Base-by-base conservation (phyloP, 2,329 filamentous ascomycete genomes). In the Cladosporium phlei region DNA sequence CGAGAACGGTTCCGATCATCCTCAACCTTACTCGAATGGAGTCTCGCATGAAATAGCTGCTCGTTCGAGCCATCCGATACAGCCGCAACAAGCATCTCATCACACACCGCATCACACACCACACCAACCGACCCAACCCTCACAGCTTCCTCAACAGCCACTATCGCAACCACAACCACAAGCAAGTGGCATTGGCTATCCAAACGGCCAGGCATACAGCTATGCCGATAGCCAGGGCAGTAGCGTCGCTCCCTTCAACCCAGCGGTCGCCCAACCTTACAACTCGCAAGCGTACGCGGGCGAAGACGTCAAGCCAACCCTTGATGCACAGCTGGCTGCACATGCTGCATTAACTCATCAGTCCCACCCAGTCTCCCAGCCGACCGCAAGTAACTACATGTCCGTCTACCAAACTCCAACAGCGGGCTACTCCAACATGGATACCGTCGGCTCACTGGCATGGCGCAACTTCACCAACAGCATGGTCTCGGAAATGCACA, bases 401-500 rank as follows among this genome's bases (percentile, higher is more conserved):
- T 42, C 50, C 10, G 52, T 51, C 10, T 57, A 54, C 37, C 51
- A 52, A 17, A 43, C 55, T 17, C 40, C 55, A 30, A 35, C 40
- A 9, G 22, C 40, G 17, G 49, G 38, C 38, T 45, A 45, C 32
- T 12, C 24, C 16, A 9, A 19, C 3, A 12, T 28, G 2, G 32
- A 45, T 8, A 25, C 40, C 11, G 46, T 52, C 2, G 59, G 59
- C 7, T 59, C 59, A 1, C 53, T 57, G 7, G 60, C 62, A 1
- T 65, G 62, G 62, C 55, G 59, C 16, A 54, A 59, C 20, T 65
- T 63, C 44, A 52, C 61, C 7, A 57, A 60, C 37, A 50, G 55
- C 20, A 59, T 63, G 54, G 35, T 50, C 10, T 47, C 43, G n/a
- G 29, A 28, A 29, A 25, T 50, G 37, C 47, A 42, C 21, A 39